phyloP scores from a whole-genome alignment of 495 filamentous ascomycete genomes.

The Aspergillus incahuasiensis region DNA sequence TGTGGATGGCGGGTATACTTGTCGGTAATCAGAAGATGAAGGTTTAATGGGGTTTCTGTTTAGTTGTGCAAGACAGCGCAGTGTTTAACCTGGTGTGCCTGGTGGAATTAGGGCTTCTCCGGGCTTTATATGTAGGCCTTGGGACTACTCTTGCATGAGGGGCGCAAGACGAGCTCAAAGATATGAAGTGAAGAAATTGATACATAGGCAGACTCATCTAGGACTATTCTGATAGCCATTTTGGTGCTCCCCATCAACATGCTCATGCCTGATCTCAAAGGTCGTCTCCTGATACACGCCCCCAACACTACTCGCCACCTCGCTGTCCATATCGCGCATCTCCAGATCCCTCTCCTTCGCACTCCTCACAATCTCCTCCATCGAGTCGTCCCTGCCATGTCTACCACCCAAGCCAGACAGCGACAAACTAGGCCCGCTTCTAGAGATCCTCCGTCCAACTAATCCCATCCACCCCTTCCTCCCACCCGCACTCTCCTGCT shows the following conservation, averaged over 20 bases:
- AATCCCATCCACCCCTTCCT: conserved; percentile 5
- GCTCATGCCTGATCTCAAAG: conserved; percentile 38
- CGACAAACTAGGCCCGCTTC: too few relatives aligned
- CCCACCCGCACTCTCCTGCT: conserved; percentile 15
- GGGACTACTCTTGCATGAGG: too few relatives aligned
- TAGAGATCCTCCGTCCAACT: conserved; percentile 4
- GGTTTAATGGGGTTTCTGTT: too few relatives aligned
- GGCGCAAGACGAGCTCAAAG: too few relatives aligned
- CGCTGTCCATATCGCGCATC: conserved; percentile 22
- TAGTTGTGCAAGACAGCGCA: too few relatives aligned
- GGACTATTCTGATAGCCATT: too few relatives aligned
- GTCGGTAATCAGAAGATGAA: too few relatives aligned
- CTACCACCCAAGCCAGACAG: conserved; percentile 17
- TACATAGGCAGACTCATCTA: too few relatives aligned
- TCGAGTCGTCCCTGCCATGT: conserved; percentile 29
- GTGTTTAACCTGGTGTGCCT: too few relatives aligned
- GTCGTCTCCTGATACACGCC: conserved; percentile 42
- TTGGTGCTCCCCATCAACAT: neutral
- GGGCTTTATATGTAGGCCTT: too few relatives aligned
- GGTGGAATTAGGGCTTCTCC: too few relatives aligned
- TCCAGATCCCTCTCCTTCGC: neutral
- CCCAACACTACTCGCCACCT: conserved; percentile 7
- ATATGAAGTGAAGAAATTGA: too few relatives aligned
- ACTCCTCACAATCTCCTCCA: conserved; percentile 35
- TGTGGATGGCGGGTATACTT: conserved; percentile 53